Percentiles rank a stretch among this genome's conserved stretches.
These are phyloP conservation scores for Choiromyces venosus DNA, from an alignment of 495 filamentous ascomycete genomes.

Conservation along the genomic window DNA sequence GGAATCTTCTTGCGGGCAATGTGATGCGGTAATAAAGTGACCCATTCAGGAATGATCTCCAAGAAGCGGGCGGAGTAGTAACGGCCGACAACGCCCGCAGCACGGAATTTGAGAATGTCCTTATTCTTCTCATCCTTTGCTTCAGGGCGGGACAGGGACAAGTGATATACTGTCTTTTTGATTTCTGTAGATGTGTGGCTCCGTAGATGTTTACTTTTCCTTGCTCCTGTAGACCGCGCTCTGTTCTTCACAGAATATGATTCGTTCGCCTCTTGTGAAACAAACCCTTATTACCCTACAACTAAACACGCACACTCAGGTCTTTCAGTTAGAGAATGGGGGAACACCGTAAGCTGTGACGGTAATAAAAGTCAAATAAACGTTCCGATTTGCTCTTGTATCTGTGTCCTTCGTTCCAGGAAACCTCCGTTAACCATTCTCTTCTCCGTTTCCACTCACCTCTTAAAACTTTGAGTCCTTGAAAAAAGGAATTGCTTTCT, in stretches of 20 bases:
- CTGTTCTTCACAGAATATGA: not conserved
- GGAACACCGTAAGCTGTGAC: too few species aligned
- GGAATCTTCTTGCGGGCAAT: slow-evolving; percentile 98
- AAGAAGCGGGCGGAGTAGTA: slow-evolving; percentile 97
- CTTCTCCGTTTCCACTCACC: not conserved
- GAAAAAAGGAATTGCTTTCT: too few species aligned
- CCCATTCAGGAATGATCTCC: slow-evolving; percentile 79
- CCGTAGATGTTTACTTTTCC: not conserved
- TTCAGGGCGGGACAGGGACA: slow-evolving; percentile 57
- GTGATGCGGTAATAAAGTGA: slow-evolving; percentile 83
- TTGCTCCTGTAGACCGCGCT: not conserved
- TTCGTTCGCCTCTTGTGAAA: not conserved
- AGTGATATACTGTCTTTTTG: not conserved
- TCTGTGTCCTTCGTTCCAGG: not conserved
- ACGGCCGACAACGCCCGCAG: slow-evolving; percentile 99
- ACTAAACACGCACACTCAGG: not conserved
- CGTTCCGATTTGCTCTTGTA: not conserved
- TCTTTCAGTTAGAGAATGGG: not conserved
- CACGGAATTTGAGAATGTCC: slow-evolving; percentile 85
- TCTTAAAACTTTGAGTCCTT: too few species aligned
- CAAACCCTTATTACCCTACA: not conserved
- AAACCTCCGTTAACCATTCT: not conserved
- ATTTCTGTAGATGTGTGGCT: not conserved
- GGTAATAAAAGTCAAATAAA: too few species aligned
- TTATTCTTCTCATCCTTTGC: slow-evolving; percentile 76